Evolutionary conservation across 768 basidiomycete genomes (phyloP).

Genomic region (Psilocybe tampanensis): DNA sequence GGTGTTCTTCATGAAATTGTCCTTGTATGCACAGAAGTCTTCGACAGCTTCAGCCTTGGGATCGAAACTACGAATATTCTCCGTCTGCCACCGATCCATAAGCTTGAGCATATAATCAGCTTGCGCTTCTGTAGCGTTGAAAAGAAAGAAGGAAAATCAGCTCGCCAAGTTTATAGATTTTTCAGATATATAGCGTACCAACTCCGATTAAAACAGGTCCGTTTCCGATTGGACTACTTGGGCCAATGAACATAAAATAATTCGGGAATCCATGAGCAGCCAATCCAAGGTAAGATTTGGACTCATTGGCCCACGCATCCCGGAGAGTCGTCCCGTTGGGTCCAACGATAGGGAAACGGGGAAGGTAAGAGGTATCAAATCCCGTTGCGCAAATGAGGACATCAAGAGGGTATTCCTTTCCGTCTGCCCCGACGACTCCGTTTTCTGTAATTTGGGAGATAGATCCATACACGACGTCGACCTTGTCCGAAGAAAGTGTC

Average conservation of each 20-base stretch:
- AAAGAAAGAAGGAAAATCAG: neutral
- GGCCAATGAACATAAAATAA: slow-evolving; percentile 34
- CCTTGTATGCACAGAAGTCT: slow-evolving; percentile 34
- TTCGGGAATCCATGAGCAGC: slow-evolving; percentile 34
- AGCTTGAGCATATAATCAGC: slow-evolving; percentile 36
- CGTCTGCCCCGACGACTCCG: slow-evolving; percentile 30
- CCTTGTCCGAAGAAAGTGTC: slow-evolving; percentile 30
- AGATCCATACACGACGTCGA: slow-evolving; percentile 31
- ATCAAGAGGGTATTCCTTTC: slow-evolving; percentile 32
- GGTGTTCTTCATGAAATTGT: slow-evolving; percentile 34
- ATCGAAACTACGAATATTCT: slow-evolving; percentile 36
- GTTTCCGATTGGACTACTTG: slow-evolving; percentile 37
- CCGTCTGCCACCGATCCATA: slow-evolving; percentile 35
- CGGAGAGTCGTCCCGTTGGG: slow-evolving; percentile 24
- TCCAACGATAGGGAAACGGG: slow-evolving; percentile 34
- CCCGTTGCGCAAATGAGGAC: slow-evolving; percentile 40
- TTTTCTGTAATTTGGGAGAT: slow-evolving; percentile 32
- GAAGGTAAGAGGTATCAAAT: slow-evolving; percentile 34
- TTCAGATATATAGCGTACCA: slow-evolving; percentile 15
- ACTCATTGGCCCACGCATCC: slow-evolving; percentile 35
- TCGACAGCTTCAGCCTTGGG: slow-evolving; percentile 35
- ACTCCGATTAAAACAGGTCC: slow-evolving; percentile 32
- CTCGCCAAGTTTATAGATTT: neutral
- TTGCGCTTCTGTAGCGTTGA: slow-evolving; percentile 27
- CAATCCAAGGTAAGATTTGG: slow-evolving; percentile 32